These are phyloP conservation scores for Davidsoniella virescens DNA, from an alignment of 2,329 filamentous ascomycete species.

Conservation along the genomic window DNA sequence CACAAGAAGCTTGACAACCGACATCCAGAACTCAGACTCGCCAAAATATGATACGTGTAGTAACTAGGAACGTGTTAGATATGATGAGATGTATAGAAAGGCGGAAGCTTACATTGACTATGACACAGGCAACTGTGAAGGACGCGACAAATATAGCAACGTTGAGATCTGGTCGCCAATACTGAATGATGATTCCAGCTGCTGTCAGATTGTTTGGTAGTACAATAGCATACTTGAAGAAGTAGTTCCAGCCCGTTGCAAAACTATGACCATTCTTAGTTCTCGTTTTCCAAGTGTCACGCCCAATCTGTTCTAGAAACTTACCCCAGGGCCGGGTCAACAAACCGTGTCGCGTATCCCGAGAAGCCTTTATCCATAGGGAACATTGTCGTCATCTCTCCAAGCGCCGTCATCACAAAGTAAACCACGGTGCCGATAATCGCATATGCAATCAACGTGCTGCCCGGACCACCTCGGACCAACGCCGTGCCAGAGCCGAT, in stretches of 20 bases:
- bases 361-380: constrained; percentile 18
- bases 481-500: constrained; percentile 36
- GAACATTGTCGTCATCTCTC: constrained; percentile 20
- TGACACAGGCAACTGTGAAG: constrained; percentile 20
- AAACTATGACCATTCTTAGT: constrained; percentile 18
- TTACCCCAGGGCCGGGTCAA: constrained; percentile 20
- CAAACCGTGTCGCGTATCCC: constrained; percentile 19
- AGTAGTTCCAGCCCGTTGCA: constrained; percentile 22
- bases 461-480: constrained; percentile 28
- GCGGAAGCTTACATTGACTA: constrained; percentile 18
- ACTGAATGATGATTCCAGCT: constrained; percentile 22
- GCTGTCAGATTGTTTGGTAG: constrained; percentile 25
- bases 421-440: constrained; percentile 34
- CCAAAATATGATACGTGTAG: constrained; percentile 27
- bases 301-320: background rate
- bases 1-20: constrained; percentile 27
- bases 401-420: constrained; percentile 34
- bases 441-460: constrained; percentile 24
- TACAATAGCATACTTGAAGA: constrained; percentile 26
- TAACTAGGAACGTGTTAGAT: constrained; percentile 11
- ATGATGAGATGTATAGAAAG: background rate
- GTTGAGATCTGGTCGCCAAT: constrained; percentile 22
- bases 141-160: constrained; percentile 24
- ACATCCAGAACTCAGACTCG: constrained; percentile 33
- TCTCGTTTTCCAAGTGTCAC: background rate